phyloP scores from a whole-genome alignment of 495 filamentous ascomycete genomes.

The Pseudomonodictys pantanalensis region DNA sequence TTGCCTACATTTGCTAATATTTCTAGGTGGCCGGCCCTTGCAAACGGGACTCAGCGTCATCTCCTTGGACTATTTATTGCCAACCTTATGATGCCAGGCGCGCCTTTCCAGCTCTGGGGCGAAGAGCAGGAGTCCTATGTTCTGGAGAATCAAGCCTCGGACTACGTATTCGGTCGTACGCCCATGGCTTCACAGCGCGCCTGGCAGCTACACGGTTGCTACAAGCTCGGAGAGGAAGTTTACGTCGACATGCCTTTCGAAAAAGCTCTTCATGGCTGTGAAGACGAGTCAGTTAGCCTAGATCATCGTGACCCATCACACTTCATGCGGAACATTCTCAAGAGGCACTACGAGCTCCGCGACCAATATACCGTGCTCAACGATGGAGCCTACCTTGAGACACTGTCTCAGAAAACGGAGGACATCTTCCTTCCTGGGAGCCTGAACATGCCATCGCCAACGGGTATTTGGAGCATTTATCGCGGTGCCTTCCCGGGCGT shows the following conservation, averaged over 20 bases:
- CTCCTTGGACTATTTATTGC: conserved; percentile 63
- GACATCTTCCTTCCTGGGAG: conserved; percentile 54
- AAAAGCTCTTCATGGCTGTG: conserved; percentile 54
- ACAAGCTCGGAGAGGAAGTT: conserved; percentile 53
- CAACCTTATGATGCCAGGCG: conserved; percentile 63
- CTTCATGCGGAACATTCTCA: conserved; percentile 63
- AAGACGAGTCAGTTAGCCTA: conserved; percentile 56
- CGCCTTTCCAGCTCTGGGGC: conserved; percentile 64
- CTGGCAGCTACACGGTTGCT: conserved; percentile 71
- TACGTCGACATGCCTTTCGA: conserved; percentile 61
- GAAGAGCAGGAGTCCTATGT: conserved; percentile 71
- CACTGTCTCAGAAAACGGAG: conserved; percentile 59
- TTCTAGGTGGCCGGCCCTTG: conserved; percentile 67
- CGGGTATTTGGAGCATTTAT: conserved; percentile 65
- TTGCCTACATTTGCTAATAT: too few species aligned
- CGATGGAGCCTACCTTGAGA: conserved; percentile 56
- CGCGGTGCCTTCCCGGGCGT: conserved; percentile 50
- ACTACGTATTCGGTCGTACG: conserved; percentile 70
- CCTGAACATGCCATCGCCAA: conserved; percentile 55
- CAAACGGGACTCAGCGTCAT: conserved; percentile 60
- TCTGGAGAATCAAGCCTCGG: conserved; percentile 62
- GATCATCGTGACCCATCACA: conserved; percentile 72
- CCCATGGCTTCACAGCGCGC: conserved; percentile 64
- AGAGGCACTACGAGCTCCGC: conserved; percentile 64
- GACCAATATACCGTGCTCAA: conserved; percentile 59